Evolutionary conservation across 345 rosid genomes (phyloP).

Genomic region (Triadica sebifera): DNA sequence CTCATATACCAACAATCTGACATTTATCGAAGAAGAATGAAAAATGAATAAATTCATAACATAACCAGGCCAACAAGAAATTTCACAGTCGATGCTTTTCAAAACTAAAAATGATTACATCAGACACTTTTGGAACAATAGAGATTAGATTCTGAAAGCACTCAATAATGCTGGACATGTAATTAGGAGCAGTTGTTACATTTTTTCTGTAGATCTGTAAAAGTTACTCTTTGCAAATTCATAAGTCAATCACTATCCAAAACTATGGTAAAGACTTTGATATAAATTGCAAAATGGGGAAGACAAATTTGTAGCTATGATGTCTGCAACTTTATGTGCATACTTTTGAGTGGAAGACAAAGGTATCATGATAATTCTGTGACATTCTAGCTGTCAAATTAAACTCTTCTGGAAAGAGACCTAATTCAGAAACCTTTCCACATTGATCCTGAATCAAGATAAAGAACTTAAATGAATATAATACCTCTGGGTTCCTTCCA

Average conservation of each 20-base stretch:
- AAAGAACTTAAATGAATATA: conserved; percentile 5
- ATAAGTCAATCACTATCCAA: neutral
- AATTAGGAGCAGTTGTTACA: neutral
- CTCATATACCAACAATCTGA: conserved; percentile 82
- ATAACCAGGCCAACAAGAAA: neutral
- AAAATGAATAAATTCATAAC: conserved; percentile 3
- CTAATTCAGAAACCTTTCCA: neutral
- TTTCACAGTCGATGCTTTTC: neutral
- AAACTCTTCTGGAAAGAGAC: neutral
- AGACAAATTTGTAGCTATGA: neutral
- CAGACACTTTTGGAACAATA: neutral
- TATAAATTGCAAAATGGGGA: neutral
- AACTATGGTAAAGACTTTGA: neutral
- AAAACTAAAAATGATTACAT: neutral
- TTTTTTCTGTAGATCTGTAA: no score
- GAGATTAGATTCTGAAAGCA: neutral
- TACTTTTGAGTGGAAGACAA: neutral
- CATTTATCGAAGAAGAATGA: conserved; percentile 6
- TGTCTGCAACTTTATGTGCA: no score
- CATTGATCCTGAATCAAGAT: neutral
- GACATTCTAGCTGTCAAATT: neutral
- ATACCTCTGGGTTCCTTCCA: conserved; percentile 96
- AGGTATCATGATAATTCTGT: neutral
- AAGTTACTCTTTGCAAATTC: neutral
- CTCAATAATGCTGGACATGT: neutral